Conservation (phyloP, 345 rosid species). For the Melaleuca quinquenervia region DNA sequence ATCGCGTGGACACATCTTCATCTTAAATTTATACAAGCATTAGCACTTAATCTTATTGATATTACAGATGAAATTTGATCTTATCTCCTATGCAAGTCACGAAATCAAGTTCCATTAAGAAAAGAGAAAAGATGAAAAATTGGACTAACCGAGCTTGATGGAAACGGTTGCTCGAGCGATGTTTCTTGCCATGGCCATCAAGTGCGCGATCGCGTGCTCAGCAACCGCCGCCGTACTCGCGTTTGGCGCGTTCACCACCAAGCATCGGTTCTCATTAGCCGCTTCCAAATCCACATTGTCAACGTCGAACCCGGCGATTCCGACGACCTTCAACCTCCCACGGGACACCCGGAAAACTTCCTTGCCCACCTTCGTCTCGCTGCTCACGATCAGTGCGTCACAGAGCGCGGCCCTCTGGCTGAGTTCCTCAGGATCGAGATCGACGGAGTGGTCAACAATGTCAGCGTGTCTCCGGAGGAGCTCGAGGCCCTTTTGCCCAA, state of each 20-base stretch:
- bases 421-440: background rate
- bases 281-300: constrained; percentile 36
- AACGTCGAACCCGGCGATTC: constrained; percentile 45
- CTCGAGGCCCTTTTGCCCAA: constrained; percentile 60
- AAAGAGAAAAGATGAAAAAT: background rate
- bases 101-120: background rate
- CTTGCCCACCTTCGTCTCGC: constrained; percentile 17
- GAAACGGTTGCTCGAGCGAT: constrained; percentile 80
- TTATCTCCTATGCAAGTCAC: background rate
- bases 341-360: background rate
- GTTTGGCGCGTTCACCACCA: background rate
- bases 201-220: background rate
- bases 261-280: constrained; percentile 29
- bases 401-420: background rate
- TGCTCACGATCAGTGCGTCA: background rate
- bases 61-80: background rate
- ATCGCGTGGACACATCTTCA: too few relatives aligned
- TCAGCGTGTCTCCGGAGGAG: constrained; percentile 46
- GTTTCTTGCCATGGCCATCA: constrained; percentile 70
- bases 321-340: background rate
- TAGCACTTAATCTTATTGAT: too few relatives aligned
- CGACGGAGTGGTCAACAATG: background rate
- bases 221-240: background rate
- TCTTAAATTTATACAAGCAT: too few relatives aligned
- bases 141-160: constrained; percentile 66